Evolutionary conservation across 768 basidiomycete genomes (phyloP), one percentile per base, ranked within the genome.

Genomic region (Obba rivulosa): DNA sequence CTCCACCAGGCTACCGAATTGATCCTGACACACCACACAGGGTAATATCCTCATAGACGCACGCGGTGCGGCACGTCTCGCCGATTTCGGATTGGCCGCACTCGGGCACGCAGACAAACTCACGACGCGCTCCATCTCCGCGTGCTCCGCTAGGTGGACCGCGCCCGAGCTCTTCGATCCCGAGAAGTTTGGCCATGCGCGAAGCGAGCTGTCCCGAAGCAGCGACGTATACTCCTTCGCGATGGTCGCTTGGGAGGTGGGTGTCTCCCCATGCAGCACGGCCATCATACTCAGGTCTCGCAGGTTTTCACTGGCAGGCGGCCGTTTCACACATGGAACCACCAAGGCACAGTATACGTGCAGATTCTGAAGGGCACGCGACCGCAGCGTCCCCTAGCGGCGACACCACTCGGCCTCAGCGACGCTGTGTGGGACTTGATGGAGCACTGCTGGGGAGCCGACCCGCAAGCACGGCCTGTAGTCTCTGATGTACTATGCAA

Each of bases 161-260:
- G 38, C 38, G 5, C 38, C 38, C n/a, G 38, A 39, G 38, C 8
- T 39, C 7, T 22, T 39, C 21, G 38, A 39, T 16, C 38, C 16
- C 17, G 38, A 31, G 13, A 5, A 31, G 28, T 31, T 31, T 13
- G 28, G 28, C 5, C 28, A 7, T 13, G 13, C 28, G 13, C 28
- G 28, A 11, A 31, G 28, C 28, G 28, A 31, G 7, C 7, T 13
- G 28, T 25, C 48, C 8, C 13, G 25, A 14, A 17, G 21, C 14
- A 48, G n/a, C 36, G 46, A 16, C 41, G 41, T 48, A 23, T 34
- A 48, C 43, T 43, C 48, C 8, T 49, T 49, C 8, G 45, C 28
- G 28, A 31, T 31, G 28, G 28, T 31, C 13, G 28, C 28, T 13
- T 31, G 28, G 28, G 28, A 31, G 28, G 7, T 13, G 28, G 7